Conservation (phyloP, 768 basidiomycete species). For the Suillus weaverae region DNA sequence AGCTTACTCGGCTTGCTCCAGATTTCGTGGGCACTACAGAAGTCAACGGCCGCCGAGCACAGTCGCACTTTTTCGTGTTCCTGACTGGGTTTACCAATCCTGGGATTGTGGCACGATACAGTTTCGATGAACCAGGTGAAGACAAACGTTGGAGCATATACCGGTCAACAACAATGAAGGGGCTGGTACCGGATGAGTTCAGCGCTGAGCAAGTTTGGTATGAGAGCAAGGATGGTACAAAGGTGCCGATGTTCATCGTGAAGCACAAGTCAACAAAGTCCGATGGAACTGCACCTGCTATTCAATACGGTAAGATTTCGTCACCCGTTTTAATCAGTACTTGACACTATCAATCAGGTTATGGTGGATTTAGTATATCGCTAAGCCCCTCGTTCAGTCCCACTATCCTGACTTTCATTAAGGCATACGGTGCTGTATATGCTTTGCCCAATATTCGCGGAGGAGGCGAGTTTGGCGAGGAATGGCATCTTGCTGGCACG, state of each 20-base stretch:
- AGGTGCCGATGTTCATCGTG: slow-evolving; percentile 84
- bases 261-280: slow-evolving; percentile 66
- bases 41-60: slow-evolving; percentile 50
- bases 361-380: slow-evolving; percentile 79
- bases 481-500: slow-evolving; percentile 78
- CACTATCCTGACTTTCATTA: slow-evolving; percentile 68
- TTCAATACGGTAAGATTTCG: slow-evolving; percentile 64
- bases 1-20: slow-evolving; percentile 54
- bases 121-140: slow-evolving; percentile 44
- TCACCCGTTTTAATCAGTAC: not conserved
- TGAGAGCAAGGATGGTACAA: slow-evolving; percentile 74
- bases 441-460: slow-evolving; percentile 64
- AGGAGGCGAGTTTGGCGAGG: slow-evolving; percentile 79
- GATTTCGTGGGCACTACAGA: slow-evolving; percentile 69
- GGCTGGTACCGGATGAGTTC: slow-evolving; percentile 68
- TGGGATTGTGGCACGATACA: slow-evolving; percentile 61
- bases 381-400: slow-evolving; percentile 74
- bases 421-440: slow-evolving; percentile 66
- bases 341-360: slow-evolving; percentile 43
- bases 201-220: slow-evolving; percentile 79
- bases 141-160: slow-evolving; percentile 61
- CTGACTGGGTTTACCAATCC: slow-evolving; percentile 73
- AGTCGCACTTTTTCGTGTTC: slow-evolving; percentile 62
- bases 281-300: slow-evolving; percentile 73
- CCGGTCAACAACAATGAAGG: slow-evolving; percentile 56